Evolutionary conservation across 805 yeast genomes (phyloP), one percentile per base, ranked within the genome.

Genomic region (Candida corydali): DNA sequence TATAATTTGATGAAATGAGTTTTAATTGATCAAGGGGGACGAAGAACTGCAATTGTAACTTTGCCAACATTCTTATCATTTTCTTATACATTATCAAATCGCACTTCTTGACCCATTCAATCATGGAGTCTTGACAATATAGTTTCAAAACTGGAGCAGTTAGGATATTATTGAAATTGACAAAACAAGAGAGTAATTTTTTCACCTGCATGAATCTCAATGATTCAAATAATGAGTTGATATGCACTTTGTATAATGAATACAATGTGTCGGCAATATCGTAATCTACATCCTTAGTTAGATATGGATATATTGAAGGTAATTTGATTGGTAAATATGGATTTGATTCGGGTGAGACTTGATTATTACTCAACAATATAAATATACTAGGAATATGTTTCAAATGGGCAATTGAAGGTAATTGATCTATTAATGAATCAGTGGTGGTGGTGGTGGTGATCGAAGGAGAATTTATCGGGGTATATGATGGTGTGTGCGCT

Each of bases 141-240:
- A 86, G 59, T 46, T 74, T 74, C 50, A 71, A 74, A 27, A 80
- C 82, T 3, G 84, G 83, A 0, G 77, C 65, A 0, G 88, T 77
- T 37, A 86, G 65, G 1, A 76, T 66, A 11, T 67, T 58, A 38
- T 63, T 73, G 54, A 78, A 84, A 7, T 75, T 62, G 7, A 66
- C 52, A 32, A 84, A 56, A 18, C 73, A 58, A n/a, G 71, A 61
- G 36, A 79, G 70, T 23, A 87, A 58, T 48, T 75, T 75, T 41
- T 75, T 77, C 40, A 82, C 56, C 39, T 81, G 84, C 78, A 86
- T 73, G 50, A 67, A 80, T 43, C 89, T 66, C 39, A 86, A 59
- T 33, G 77, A 69, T 43, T 83, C 86, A 41, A 83, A 78, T 22
- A 84, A 57, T 5, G 79, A 57, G 26, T 74, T 73, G 50, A 87